Conservation (phyloP, 257 asterid genomes). For the Echium plantagineum region DNA sequence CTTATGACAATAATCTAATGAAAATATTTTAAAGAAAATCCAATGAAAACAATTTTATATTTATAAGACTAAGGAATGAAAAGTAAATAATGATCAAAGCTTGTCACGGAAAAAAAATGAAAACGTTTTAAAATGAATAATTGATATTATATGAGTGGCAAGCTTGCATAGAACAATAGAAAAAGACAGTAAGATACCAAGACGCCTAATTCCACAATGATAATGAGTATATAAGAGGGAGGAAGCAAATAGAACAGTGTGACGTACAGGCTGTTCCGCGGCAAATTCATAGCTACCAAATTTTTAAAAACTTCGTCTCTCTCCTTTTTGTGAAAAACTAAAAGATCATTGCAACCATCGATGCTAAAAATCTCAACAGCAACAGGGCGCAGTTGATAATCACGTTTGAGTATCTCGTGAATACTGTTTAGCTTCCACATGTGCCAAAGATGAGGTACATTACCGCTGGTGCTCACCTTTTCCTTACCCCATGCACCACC, state of each 20-base stretch:
- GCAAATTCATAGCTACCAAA: conserved; percentile 94
- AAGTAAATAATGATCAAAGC: too few relatives aligned
- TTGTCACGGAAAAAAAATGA: too few relatives aligned
- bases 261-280: conserved; percentile 95
- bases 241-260: conserved; percentile 3
- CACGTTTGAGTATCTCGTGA: conserved; percentile 95
- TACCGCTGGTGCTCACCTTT: conserved; percentile 58
- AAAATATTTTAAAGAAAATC: too few relatives aligned
- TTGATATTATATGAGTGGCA: too few relatives aligned
- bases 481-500: conserved; percentile 99
- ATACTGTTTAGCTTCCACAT: conserved; percentile 99
- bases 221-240: not conserved
- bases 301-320: conserved; percentile 90
- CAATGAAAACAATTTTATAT: too few relatives aligned
- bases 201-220: not conserved
- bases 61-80: too few relatives aligned
- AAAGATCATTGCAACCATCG: conserved; percentile 99
- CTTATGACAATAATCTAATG: too few relatives aligned
- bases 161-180: not conserved
- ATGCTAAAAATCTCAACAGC: conserved; percentile 97
- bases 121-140: too few relatives aligned
- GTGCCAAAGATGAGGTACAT: conserved; percentile 92
- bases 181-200: not conserved
- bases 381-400: conserved; percentile 97
- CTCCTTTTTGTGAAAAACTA: conserved; percentile 96